Percentiles rank a stretch among this genome's conserved stretches.
Evolutionary conservation across 2,329 filamentous ascomycete species (phyloP).

Genomic region (Claviceps fusiformis): DNA sequence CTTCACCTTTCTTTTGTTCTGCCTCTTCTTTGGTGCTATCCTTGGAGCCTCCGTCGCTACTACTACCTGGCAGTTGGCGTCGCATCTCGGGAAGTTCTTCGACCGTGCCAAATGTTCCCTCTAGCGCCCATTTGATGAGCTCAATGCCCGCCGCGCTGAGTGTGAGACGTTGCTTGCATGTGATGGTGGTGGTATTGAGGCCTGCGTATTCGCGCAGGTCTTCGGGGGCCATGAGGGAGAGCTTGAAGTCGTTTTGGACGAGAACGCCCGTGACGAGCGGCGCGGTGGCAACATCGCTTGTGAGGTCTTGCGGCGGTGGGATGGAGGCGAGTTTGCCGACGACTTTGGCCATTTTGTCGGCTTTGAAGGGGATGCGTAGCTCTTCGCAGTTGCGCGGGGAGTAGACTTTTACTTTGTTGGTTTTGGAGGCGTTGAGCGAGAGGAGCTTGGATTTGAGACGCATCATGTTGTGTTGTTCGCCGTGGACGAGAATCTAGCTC

Average conservation of each 20-base stretch:
- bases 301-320: slow-evolving; percentile 44
- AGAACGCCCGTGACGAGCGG: slow-evolving; percentile 74
- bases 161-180: slow-evolving; percentile 80
- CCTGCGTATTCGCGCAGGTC: slow-evolving; percentile 93
- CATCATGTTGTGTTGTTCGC: slow-evolving; percentile 97
- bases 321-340: slow-evolving; percentile 85
- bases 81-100: slow-evolving; percentile 50
- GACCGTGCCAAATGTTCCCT: slow-evolving; percentile 84
- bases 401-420: slow-evolving; percentile 77
- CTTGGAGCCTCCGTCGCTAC: slow-evolving; percentile 15
- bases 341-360: slow-evolving; percentile 90
- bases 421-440: slow-evolving; percentile 74
- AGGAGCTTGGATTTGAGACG: slow-evolving; percentile 87
- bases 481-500: slow-evolving; percentile 77
- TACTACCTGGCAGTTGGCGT: slow-evolving; percentile 10
- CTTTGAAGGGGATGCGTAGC: slow-evolving; percentile 85
- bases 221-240: slow-evolving; percentile 92
- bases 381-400: slow-evolving; percentile 93
- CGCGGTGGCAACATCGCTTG: slow-evolving; percentile 18
- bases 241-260: slow-evolving; percentile 95
- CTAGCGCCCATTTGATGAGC: slow-evolving; percentile 83
- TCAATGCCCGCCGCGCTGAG: slow-evolving; percentile 82
- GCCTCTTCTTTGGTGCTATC: slow-evolving; percentile 21
- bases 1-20: slow-evolving; percentile 16
- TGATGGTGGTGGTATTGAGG: slow-evolving; percentile 87